Evolutionary conservation across 345 rosid genomes (phyloP).

Genomic region (Isatis tinctoria): DNA sequence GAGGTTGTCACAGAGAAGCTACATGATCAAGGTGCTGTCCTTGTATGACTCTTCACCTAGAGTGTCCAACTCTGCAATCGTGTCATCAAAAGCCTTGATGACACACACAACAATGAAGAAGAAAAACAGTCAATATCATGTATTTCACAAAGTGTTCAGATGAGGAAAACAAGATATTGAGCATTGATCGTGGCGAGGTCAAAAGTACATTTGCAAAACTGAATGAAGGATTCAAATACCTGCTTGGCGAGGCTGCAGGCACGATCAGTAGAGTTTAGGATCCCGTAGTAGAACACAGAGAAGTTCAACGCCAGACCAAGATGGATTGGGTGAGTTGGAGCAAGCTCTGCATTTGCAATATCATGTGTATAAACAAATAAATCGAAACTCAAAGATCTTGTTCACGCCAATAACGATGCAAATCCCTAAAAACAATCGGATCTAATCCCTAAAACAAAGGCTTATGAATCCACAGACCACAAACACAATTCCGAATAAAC

Average conservation of each 20-base stretch:
- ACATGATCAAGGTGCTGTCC: conserved; percentile 98
- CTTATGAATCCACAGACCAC: neutral
- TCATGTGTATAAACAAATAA: conserved; percentile 40
- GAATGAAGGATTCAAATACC: conserved; percentile 33
- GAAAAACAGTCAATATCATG: neutral
- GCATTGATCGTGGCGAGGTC: too few species aligned
- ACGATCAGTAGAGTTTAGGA: conserved; percentile 89
- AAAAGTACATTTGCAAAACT: neutral
- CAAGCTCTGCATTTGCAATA: conserved; percentile 77
- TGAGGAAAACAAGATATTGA: too few species aligned
- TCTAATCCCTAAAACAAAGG: neutral
- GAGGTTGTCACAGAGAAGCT: conserved; percentile 97
- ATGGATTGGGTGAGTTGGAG: conserved; percentile 94
- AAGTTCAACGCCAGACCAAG: conserved; percentile 89
- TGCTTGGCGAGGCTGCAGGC: conserved; percentile 94
- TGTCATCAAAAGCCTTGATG: conserved; percentile 84
- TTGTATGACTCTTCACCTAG: conserved; percentile 98
- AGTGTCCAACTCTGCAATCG: conserved; percentile 94
- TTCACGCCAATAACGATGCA: neutral
- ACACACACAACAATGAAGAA: neutral
- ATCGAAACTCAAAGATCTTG: neutral
- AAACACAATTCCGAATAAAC: too few species aligned
- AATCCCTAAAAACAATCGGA: neutral
- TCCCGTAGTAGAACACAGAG: conserved; percentile 91
- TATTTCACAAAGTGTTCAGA: neutral